Conservation (phyloP, 2,329 filamentous ascomycete genomes). For the Aspergillus niger region DNA sequence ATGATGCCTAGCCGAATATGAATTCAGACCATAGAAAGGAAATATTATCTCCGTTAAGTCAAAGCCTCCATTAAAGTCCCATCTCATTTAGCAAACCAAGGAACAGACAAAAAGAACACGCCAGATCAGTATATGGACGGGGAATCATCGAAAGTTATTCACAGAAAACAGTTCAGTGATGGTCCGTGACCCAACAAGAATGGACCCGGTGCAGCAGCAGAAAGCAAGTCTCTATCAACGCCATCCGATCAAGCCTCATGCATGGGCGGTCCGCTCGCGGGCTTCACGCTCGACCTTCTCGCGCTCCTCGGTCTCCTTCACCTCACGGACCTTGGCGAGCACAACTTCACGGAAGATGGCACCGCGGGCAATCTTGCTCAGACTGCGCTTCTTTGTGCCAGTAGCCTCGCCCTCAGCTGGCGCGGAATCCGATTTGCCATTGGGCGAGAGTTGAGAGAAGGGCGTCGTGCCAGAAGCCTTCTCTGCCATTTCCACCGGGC, state of each 20-base stretch:
- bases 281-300: slow-evolving; percentile 66
- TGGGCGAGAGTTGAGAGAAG: slow-evolving; percentile 27
- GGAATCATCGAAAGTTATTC: slow-evolving; percentile 37
- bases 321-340: slow-evolving; percentile 86
- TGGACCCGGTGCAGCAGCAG: background rate
- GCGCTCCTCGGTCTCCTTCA: slow-evolving; percentile 81
- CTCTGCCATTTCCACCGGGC: slow-evolving; percentile 57
- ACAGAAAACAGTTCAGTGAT: slow-evolving; percentile 23
- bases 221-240: slow-evolving; percentile 7
- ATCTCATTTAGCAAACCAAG: slow-evolving; percentile 2
- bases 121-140: slow-evolving; percentile 17
- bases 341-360: slow-evolving; percentile 94
- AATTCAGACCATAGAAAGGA: background rate
- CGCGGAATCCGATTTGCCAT: slow-evolving; percentile 15
- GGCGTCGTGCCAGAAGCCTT: slow-evolving; percentile 25
- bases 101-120: slow-evolving; percentile 19
- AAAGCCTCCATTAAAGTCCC: background rate
- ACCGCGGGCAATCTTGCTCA: slow-evolving; percentile 62
- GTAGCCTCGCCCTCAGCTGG: slow-evolving; percentile 25
- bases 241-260: slow-evolving; percentile 15
- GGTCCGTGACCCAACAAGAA: slow-evolving; percentile 2
- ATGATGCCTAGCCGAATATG: background rate
- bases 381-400: slow-evolving; percentile 51
- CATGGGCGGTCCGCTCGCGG: slow-evolving; percentile 39
- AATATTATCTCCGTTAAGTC: background rate